A percentile compares a stretch with the other conserved stretches of the same genome.
phyloP scores from a whole-genome alignment of 495 filamentous ascomycete genomes.

The Trichocladium uniseriatum region DNA sequence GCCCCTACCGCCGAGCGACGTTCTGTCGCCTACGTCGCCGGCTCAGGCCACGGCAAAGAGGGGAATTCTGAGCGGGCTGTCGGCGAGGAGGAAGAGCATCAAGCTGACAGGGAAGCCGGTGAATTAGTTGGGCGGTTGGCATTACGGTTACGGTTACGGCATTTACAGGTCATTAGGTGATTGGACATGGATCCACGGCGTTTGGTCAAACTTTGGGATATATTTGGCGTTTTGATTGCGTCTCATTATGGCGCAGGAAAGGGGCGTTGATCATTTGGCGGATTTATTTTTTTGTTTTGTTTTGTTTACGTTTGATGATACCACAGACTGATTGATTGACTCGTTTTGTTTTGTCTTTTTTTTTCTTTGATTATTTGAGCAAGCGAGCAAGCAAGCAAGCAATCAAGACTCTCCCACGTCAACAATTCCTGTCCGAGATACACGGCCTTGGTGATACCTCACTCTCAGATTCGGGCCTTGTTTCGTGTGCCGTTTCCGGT shows the following conservation, averaged over 20 bases:
- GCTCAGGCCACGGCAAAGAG: constrained; percentile 17
- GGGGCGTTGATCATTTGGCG: too few relatives aligned
- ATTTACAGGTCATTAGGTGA: background rate
- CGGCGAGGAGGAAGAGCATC: constrained; percentile 33
- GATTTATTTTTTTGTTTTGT: background rate
- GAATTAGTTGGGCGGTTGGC: too few relatives aligned
- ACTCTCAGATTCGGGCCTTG: too few relatives aligned
- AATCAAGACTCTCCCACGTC: too few relatives aligned
- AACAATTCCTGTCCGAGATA: too few relatives aligned
- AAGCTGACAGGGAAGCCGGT: constrained; percentile 24
- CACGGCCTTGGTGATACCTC: too few relatives aligned
- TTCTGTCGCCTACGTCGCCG: constrained; percentile 21
- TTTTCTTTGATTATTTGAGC: too few relatives aligned
- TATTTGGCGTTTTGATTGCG: background rate
- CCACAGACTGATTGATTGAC: background rate
- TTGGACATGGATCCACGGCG: constrained; percentile 1
- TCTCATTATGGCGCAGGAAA: background rate
- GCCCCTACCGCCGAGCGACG: constrained; percentile 12
- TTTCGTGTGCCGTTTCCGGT: too few relatives aligned
- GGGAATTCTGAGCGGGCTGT: constrained; percentile 34
- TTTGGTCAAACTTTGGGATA: background rate
- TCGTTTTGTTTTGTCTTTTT: background rate
- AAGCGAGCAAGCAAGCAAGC: too few relatives aligned
- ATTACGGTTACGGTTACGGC: too few relatives aligned
- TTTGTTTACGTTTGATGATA: background rate